Evolutionary conservation across 225 moss, liverwort and hornwort genomes (phyloP).

Genomic region (Lunularia cruciata): DNA sequence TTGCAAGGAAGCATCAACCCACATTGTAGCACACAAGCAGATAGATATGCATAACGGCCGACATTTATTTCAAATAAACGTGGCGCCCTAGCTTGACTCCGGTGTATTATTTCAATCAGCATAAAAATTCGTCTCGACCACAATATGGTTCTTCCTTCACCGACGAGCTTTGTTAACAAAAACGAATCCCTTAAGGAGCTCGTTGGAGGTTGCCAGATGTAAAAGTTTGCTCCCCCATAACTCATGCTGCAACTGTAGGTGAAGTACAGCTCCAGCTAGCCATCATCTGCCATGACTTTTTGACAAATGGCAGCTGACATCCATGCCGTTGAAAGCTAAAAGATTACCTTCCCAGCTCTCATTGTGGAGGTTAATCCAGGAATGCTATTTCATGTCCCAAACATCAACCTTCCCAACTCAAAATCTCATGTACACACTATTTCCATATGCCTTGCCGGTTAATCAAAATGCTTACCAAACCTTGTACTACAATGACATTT

Average conservation of each 20-base stretch:
- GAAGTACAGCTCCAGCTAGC: slow-evolving; percentile 27
- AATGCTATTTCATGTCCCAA: slow-evolving; percentile 15
- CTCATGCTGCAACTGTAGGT: slow-evolving; percentile 15
- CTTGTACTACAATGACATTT: neutral
- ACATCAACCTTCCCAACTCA: slow-evolving; percentile 23
- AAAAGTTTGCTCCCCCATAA: slow-evolving; percentile 11
- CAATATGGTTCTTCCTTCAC: slow-evolving; percentile 11
- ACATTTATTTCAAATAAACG: too few relatives aligned
- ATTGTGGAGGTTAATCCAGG: slow-evolving; percentile 14
- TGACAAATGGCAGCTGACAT: slow-evolving; percentile 27
- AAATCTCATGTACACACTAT: slow-evolving; percentile 10
- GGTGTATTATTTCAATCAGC: slow-evolving; percentile 5
- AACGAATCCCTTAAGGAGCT: slow-evolving; percentile 18
- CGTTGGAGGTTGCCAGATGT: neutral
- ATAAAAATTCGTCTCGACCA: neutral
- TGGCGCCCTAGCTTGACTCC: too few relatives aligned
- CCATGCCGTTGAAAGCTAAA: slow-evolving; percentile 23
- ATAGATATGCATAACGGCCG: too few relatives aligned
- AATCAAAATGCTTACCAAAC: slow-evolving; percentile 11
- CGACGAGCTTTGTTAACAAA: neutral
- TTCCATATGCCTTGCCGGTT: slow-evolving; percentile 6
- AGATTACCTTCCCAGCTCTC: slow-evolving; percentile 19
- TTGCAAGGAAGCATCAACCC: too few relatives aligned
- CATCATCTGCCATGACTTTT: slow-evolving; percentile 29
- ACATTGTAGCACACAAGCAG: too few relatives aligned